A percentile compares a stretch with the other conserved stretches of the same genome.
These are phyloP conservation scores for Brassica incana DNA, from an alignment of 345 rosid species.

Conservation along the genomic window DNA sequence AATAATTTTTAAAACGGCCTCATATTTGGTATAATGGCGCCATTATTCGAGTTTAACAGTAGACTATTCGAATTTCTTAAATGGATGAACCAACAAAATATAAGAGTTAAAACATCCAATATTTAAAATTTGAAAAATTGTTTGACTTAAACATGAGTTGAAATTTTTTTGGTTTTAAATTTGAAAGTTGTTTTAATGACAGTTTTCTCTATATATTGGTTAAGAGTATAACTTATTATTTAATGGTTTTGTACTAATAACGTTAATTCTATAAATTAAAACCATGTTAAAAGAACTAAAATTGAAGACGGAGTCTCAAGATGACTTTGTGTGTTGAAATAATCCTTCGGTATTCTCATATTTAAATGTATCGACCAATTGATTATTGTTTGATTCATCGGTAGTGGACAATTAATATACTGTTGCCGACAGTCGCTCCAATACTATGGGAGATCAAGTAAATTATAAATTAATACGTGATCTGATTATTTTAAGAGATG, in stretches of 20 bases:
- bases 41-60: too few relatives aligned
- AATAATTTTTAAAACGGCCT: too few relatives aligned
- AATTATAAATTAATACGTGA: neutral
- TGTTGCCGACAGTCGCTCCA: slow-evolving; percentile 33
- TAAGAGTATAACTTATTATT: neutral
- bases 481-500: neutral
- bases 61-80: too few relatives aligned
- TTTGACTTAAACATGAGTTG: too few relatives aligned
- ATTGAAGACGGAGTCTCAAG: neutral
- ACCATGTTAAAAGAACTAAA: neutral
- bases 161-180: too few relatives aligned
- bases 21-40: too few relatives aligned
- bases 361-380: neutral
- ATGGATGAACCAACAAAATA: too few relatives aligned
- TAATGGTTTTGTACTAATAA: neutral
- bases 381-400: neutral
- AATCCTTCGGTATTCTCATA: neutral
- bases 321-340: slow-evolving; percentile 1
- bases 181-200: too few relatives aligned
- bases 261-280: neutral
- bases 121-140: too few relatives aligned
- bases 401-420: neutral
- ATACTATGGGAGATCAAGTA: slow-evolving; percentile 30
- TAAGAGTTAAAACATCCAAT: too few relatives aligned
- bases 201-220: neutral